A percentile compares a stretch with the other conserved stretches of the same genome.
These are phyloP conservation scores for Pyronema domesticum DNA, from an alignment of 495 filamentous ascomycete species.

Conservation along the genomic window DNA sequence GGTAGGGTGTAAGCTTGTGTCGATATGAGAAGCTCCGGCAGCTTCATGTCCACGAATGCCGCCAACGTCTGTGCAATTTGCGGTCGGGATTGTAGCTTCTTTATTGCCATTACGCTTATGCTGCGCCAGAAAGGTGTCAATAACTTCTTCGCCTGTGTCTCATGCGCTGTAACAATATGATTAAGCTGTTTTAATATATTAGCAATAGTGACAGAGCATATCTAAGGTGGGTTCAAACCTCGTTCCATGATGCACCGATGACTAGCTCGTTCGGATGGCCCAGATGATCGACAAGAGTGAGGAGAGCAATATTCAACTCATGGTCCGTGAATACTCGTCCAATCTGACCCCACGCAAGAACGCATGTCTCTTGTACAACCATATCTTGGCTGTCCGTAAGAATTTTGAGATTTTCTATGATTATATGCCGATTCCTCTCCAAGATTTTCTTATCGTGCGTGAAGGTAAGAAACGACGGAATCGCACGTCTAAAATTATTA, in stretches of 20 bases:
- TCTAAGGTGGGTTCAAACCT: conserved; percentile 31
- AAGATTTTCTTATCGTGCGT: conserved; percentile 28
- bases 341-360: conserved; percentile 67
- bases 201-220: conserved; percentile 10
- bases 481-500: conserved; percentile 38
- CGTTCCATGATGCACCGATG: conserved; percentile 60
- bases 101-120: conserved; percentile 59
- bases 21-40: conserved; percentile 51
- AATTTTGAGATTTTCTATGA: conserved; percentile 49
- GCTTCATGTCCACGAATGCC: conserved; percentile 54
- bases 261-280: conserved; percentile 67
- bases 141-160: conserved; percentile 42
- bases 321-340: conserved; percentile 52
- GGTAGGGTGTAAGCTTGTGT: conserved; percentile 74
- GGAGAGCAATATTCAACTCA: conserved; percentile 66
- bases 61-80: conserved; percentile 66
- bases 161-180: conserved; percentile 45
- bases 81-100: conserved; percentile 60
- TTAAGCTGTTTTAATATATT: conserved; percentile 29
- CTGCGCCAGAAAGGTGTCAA: conserved; percentile 77
- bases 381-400: conserved; percentile 47
- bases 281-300: conserved; percentile 69
- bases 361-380: conserved; percentile 60
- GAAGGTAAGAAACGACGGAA: conserved; percentile 46
- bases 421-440: conserved; percentile 45